Conservation (phyloP, 768 basidiomycete species). For the Dictyophora rubrovolvata region DNA sequence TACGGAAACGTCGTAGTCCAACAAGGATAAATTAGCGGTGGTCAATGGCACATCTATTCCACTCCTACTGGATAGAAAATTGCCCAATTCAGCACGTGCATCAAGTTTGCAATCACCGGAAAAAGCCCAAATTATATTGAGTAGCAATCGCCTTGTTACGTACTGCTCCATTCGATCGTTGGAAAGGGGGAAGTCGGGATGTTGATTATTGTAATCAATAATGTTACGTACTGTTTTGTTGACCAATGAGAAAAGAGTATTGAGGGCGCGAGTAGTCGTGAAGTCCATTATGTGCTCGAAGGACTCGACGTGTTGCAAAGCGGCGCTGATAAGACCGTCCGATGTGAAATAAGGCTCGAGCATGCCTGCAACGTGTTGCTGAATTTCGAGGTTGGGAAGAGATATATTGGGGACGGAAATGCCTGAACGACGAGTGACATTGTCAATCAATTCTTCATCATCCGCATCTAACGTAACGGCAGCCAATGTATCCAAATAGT, state of each 20-base stretch:
- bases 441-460: conserved; percentile 67
- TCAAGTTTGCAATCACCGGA: conserved; percentile 93
- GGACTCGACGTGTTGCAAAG: conserved; percentile 69
- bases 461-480: conserved; percentile 75
- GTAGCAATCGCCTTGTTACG: conserved; percentile 77
- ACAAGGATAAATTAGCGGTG: conserved; percentile 66
- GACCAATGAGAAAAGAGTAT: conserved; percentile 91
- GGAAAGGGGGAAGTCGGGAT: conserved; percentile 87
- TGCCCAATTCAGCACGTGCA: conserved; percentile 79
- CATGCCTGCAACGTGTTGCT: conserved; percentile 63
- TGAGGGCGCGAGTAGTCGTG: conserved; percentile 80
- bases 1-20: conserved; percentile 93
- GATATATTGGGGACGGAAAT: conserved; percentile 21
- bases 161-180: conserved; percentile 84
- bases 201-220: conserved; percentile 90
- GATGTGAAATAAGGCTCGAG: conserved; percentile 76
- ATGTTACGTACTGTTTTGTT: conserved; percentile 94
- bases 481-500: conserved; percentile 75
- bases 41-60: conserved; percentile 84
- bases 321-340: conserved; percentile 71
- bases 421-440: conserved; percentile 52
- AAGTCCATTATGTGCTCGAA: conserved; percentile 99
- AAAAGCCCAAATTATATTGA: conserved; percentile 96
- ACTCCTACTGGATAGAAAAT: conserved; percentile 74
- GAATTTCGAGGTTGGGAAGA: conserved; percentile 54